phyloP scores from a whole-genome alignment of 1,139 yeast genomes.

The Suhomyces anneliseae region DNA sequence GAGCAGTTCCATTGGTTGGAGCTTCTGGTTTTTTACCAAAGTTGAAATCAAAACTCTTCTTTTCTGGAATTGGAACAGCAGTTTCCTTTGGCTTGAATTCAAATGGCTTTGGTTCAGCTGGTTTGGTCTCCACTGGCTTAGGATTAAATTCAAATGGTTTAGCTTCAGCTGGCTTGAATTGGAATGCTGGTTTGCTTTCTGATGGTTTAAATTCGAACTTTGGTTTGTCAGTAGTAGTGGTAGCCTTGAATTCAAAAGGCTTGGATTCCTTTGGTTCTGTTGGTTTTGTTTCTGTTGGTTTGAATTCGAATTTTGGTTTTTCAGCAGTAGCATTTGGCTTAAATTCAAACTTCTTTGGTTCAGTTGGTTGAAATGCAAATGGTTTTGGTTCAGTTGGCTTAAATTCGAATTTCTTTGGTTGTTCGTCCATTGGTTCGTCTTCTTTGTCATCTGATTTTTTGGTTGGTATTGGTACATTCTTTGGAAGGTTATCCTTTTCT shows the following conservation, averaged over 20 bases:
- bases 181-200: not conserved
- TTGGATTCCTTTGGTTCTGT: not conserved
- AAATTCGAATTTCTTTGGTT: not conserved
- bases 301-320: not conserved
- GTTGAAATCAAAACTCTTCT: slow-evolving; percentile 5
- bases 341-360: not conserved
- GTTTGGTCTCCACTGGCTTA: not conserved
- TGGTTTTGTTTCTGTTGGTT: not conserved
- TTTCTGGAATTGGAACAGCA: slow-evolving; percentile 7
- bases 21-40: slow-evolving; percentile 1
- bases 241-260: not conserved
- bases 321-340: not conserved
- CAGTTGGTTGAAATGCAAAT: not conserved
- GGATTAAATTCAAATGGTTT: not conserved
- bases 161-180: not conserved
- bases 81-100: not conserved
- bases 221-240: not conserved
- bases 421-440: not conserved
- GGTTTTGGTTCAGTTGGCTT: not conserved
- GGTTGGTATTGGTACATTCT: not conserved
- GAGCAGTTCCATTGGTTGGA: not conserved
- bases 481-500: not conserved
- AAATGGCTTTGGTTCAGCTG: not conserved
- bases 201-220: not conserved
- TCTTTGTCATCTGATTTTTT: not conserved